Base-by-base conservation (phyloP, 345 rosid genomes). In the Conringia planisiliqua region DNA sequence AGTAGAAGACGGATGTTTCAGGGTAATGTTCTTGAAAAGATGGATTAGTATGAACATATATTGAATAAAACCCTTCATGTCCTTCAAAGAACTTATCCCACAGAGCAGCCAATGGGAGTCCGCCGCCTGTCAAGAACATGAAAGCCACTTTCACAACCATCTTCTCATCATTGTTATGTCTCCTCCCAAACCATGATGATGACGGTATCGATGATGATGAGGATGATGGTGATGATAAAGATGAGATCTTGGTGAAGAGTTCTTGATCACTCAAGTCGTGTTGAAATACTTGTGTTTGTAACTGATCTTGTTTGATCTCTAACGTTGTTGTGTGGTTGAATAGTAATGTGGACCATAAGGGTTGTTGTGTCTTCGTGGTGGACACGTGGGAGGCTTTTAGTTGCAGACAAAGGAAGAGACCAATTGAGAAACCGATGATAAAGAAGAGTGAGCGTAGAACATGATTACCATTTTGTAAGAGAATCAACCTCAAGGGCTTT, bases 61-160 rank as follows among this genome's bases (percentile, higher is more conserved):
- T 84, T 13, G 96, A 82, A 76, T 84, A 90, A 26, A 83, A 68
- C 22, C 88, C 88, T 71, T 86, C 50, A 61, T 92, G 80, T 0
- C 90, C 90, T 62, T 83, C 55, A 66, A 92, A 87, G 70, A 88
- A 87, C 65, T 81, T 85, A 66, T 90, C 97, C 96, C 97, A 90
- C 78, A 90, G 40, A 1, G 85, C 85, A 79, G 90, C 87, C 72
- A 92, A 77, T 14, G 88, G 84, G 59, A 92, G 82, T 6, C 85
- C 81, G 26, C 93, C 87, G 42, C 51, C 75, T 2, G 88, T 84
- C 86, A 92, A 68, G 82, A 88, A 92, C 93, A 92, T 71, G 78
- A 92, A 92, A 0, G 93, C 97, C 61, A 92, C 86, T 59, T 88
- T 92, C 3, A 79, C 80, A 13, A 76, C 75, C 16, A 24, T 70